These are phyloP conservation scores for Cytospora paraplurivora DNA, from an alignment of 2,329 filamentous ascomycete species.

Conservation along the genomic window DNA sequence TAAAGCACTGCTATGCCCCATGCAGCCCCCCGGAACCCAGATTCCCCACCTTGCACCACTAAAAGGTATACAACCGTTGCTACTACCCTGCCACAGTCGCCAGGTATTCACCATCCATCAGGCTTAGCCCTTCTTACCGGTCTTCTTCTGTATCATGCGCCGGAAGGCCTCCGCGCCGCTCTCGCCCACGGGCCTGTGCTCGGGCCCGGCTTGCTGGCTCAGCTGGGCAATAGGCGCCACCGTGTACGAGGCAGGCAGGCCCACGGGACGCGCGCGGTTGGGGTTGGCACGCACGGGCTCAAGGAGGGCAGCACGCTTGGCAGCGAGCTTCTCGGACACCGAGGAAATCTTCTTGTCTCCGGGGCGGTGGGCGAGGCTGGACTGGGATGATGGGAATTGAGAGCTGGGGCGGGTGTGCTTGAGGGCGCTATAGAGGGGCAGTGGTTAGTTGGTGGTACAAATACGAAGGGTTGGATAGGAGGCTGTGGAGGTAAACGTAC, in stretches of 20 bases:
- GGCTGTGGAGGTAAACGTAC: slow-evolving; percentile 46
- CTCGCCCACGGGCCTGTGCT: slow-evolving; percentile 64
- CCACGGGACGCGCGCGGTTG: slow-evolving; percentile 60
- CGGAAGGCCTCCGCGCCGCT: slow-evolving; percentile 66
- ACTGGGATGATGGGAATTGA: slow-evolving; percentile 38
- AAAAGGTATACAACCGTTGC: not conserved
- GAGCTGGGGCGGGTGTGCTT: slow-evolving; percentile 39
- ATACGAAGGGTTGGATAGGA: not conserved
- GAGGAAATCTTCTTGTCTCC: slow-evolving; percentile 33
- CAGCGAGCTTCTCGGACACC: slow-evolving; percentile 37
- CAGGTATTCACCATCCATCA: not conserved
- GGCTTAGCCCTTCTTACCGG: slow-evolving; percentile 44
- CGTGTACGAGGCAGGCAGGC: slow-evolving; percentile 59
- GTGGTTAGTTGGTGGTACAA: slow-evolving; percentile 10
- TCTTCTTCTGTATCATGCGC: slow-evolving; percentile 66
- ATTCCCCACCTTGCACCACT: not conserved
- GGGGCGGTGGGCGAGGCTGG: slow-evolving; percentile 54
- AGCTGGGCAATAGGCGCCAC: slow-evolving; percentile 60
- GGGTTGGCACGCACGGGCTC: slow-evolving; percentile 53
- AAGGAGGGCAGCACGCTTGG: slow-evolving; percentile 40
- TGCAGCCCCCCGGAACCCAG: too few relatives aligned
- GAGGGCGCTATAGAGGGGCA: slow-evolving; percentile 49
- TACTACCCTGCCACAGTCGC: not conserved
- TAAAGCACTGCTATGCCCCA: too few relatives aligned
- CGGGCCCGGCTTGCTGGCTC: slow-evolving; percentile 57